Evolutionary conservation across 768 basidiomycete genomes (phyloP).

Genomic region (Rhodocollybia butyracea): DNA sequence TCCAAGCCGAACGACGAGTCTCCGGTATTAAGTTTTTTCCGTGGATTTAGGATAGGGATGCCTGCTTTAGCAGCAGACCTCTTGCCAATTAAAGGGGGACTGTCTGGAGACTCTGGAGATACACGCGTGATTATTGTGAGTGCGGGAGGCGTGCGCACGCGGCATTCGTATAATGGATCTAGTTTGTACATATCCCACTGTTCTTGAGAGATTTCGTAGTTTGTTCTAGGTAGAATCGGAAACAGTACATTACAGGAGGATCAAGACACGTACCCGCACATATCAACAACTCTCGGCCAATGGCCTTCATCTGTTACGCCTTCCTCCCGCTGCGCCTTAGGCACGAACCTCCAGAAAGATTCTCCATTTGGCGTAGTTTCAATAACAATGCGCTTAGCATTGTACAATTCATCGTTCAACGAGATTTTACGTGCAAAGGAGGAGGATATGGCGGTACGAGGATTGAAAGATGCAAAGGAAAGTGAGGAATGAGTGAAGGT

Average conservation of each 20-base stretch:
- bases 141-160: conserved; percentile 43
- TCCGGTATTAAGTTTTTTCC: conserved; percentile 10
- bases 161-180: conserved; percentile 70
- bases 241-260: not conserved
- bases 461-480: conserved; percentile 76
- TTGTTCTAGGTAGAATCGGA: conserved; percentile 33
- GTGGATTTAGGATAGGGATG: conserved; percentile 10
- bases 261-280: conserved; percentile 55
- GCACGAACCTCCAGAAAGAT: conserved; percentile 75
- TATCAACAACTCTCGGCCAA: conserved; percentile 65
- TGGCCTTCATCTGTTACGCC: conserved; percentile 62
- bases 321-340: conserved; percentile 56
- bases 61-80: not conserved
- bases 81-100: conserved; percentile 1
- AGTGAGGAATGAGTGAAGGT: conserved; percentile 55
- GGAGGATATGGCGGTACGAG: conserved; percentile 51
- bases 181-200: conserved; percentile 89
- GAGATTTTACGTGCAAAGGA: conserved; percentile 37
- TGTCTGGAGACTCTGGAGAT: not conserved
- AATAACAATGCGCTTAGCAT: conserved; percentile 71
- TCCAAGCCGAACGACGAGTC: not conserved
- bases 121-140: conserved; percentile 28
- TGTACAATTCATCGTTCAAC: conserved; percentile 42
- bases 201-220: conserved; percentile 57
- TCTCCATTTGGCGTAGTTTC: conserved; percentile 58